These are phyloP conservation scores for Sporothrix mexicana DNA, from an alignment of 2,329 filamentous ascomycete species.

Conservation along the genomic window DNA sequence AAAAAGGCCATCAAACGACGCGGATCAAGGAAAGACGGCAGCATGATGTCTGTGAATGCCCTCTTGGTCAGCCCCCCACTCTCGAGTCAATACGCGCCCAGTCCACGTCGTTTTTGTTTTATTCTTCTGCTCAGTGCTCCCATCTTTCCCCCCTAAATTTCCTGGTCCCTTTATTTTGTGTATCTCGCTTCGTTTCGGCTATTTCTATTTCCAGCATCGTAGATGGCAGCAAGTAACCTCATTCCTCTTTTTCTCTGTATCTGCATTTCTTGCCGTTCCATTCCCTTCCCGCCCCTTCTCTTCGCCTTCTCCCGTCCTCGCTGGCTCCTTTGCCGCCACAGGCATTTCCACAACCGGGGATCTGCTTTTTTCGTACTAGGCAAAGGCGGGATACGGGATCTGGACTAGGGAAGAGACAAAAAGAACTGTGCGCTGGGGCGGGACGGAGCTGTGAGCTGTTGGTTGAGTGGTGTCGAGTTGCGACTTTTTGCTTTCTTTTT, in stretches of 20 bases:
- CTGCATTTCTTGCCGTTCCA: constrained; percentile 17
- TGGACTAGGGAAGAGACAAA: constrained; percentile 24
- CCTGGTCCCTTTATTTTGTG: background rate
- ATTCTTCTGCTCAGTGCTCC: background rate
- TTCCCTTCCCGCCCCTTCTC: constrained; percentile 27
- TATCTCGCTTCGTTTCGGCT: constrained; percentile 12
- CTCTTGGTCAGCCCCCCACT: background rate
- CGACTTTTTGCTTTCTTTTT: background rate
- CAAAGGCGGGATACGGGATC: constrained; percentile 25
- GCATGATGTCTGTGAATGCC: background rate
- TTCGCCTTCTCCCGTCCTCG: constrained; percentile 22
- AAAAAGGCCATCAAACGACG: background rate
- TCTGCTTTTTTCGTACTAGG: constrained; percentile 25
- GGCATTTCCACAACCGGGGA: background rate
- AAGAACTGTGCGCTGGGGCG: background rate
- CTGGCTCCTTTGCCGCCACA: constrained; percentile 18
- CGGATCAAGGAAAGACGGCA: background rate
- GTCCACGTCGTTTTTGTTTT: background rate
- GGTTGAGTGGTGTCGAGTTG: background rate
- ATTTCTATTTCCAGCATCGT: constrained; percentile 13
- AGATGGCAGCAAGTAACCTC: too few species aligned
- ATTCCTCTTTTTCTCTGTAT: background rate
- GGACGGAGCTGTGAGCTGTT: background rate
- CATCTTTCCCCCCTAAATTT: background rate
- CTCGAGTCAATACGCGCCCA: background rate